Conservation (phyloP, 2,329 filamentous ascomycete species). For the Fusarium citri region DNA sequence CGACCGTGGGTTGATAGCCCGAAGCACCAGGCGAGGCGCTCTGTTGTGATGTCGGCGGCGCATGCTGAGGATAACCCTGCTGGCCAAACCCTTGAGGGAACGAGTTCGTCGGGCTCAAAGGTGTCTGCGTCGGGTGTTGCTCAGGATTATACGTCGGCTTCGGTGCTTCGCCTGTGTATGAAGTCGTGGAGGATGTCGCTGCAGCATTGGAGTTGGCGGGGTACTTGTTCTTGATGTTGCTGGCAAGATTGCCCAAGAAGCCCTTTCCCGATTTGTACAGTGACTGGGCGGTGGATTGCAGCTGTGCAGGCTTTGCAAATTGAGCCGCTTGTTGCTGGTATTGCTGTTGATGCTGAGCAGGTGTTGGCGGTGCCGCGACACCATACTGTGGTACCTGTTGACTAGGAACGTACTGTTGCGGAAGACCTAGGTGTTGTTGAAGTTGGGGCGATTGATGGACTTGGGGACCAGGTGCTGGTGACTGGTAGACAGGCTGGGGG, state of each 20-base stretch:
- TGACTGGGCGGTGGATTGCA: constrained; percentile 21
- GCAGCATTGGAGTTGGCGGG: background rate
- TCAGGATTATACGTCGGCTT: constrained; percentile 15
- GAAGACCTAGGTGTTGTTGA: background rate
- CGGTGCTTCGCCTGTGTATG: background rate
- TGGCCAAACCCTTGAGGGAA: constrained; percentile 1
- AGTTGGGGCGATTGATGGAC: background rate
- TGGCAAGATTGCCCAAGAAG: constrained; percentile 18
- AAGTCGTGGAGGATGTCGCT: background rate
- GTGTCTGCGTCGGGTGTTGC: constrained; percentile 7
- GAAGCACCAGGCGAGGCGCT: background rate
- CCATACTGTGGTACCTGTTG: constrained; percentile 15
- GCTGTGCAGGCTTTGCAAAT: constrained; percentile 10
- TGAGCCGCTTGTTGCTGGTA: constrained; percentile 26
- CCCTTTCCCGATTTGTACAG: constrained; percentile 27
- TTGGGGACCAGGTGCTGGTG: background rate
- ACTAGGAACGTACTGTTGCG: constrained; percentile 6
- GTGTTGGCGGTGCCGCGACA: constrained; percentile 13
- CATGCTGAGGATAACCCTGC: background rate
- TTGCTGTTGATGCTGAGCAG: constrained; percentile 11
- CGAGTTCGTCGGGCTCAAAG: constrained; percentile 4
- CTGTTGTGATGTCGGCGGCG: constrained; percentile 12
- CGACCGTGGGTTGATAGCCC: background rate
- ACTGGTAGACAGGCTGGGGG: background rate
- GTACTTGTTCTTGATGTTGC: constrained; percentile 34